These are phyloP conservation scores for Aspergillus pseudotamarii DNA, from an alignment of 2,329 filamentous ascomycete species.

Conservation along the genomic window DNA sequence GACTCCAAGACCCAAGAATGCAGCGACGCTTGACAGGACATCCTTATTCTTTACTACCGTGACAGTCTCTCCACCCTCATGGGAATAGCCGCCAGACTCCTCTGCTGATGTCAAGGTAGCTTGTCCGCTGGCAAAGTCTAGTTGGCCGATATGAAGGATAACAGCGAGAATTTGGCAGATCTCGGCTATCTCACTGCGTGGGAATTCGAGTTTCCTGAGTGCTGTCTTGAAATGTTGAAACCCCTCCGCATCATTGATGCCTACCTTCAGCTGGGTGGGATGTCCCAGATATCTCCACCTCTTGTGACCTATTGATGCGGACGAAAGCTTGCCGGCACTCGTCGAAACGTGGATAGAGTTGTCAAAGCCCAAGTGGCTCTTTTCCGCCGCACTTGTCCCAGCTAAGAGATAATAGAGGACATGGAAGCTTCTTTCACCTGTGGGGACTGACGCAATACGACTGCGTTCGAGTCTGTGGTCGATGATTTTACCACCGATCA, in stretches of 20 bases:
- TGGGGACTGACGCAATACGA: slow-evolving; percentile 87
- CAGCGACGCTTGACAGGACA: slow-evolving; percentile 78
- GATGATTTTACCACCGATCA: slow-evolving; percentile 92
- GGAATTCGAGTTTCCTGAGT: slow-evolving; percentile 89
- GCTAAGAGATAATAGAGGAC: slow-evolving; percentile 92
- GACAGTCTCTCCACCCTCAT: slow-evolving; percentile 84
- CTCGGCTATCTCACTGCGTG: slow-evolving; percentile 89
- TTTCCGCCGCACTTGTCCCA: slow-evolving; percentile 88
- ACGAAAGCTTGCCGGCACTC: slow-evolving; percentile 54
- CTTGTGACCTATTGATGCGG: slow-evolving; percentile 63
- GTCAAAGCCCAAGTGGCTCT: slow-evolving; percentile 75
- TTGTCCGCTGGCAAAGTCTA: slow-evolving; percentile 85
- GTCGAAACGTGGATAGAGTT: slow-evolving; percentile 44
- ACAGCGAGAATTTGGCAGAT: slow-evolving; percentile 92
- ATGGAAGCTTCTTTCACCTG: slow-evolving; percentile 95
- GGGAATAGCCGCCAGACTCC: slow-evolving; percentile 94
- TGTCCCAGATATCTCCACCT: slow-evolving; percentile 96
- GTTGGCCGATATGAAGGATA: slow-evolving; percentile 95
- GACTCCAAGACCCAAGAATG: slow-evolving; percentile 86
- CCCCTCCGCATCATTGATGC: slow-evolving; percentile 92
- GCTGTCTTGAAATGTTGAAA: slow-evolving; percentile 98
- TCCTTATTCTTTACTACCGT: slow-evolving; percentile 95
- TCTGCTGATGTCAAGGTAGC: slow-evolving; percentile 78
- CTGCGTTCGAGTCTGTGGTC: slow-evolving; percentile 92
- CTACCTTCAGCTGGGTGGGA: slow-evolving; percentile 93